Conservation (phyloP, 768 basidiomycete species). For the Paxillus rubicundulus region DNA sequence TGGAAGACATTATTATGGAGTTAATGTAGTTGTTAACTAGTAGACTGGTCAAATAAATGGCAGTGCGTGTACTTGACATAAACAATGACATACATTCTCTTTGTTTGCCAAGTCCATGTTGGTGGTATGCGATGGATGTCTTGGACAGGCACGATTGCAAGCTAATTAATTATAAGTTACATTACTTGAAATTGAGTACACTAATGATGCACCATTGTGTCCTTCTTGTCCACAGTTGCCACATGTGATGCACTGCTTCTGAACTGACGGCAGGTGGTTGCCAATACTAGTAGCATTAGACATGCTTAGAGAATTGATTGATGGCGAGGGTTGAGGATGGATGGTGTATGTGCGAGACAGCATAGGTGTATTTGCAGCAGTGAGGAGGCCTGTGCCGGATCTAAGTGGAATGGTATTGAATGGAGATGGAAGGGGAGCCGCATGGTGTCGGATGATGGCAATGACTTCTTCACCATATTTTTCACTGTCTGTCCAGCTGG, state of each 20-base stretch:
- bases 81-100: not conserved
- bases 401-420: not conserved
- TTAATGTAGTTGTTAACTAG: not conserved
- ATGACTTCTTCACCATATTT: not conserved
- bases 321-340: too few relatives aligned
- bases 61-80: too few relatives aligned
- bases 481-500: conserved; percentile 10
- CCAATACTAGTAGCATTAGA: too few relatives aligned
- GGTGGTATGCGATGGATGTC: not conserved
- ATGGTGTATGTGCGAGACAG: too few relatives aligned
- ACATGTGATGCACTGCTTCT: not conserved
- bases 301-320: too few relatives aligned
- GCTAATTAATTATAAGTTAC: not conserved
- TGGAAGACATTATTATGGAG: too few relatives aligned
- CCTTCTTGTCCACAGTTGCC: not conserved
- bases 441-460: not conserved
- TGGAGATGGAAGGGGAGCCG: not conserved
- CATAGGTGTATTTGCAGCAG: too few relatives aligned
- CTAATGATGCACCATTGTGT: conserved; percentile 5
- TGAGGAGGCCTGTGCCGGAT: not conserved
- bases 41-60: too few relatives aligned
- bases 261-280: not conserved
- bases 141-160: not conserved
- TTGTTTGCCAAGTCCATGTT: not conserved
- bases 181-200: not conserved